Base-by-base conservation (phyloP, 371 early-diverging fungal genomes). In the Nosema bombycis region DNA sequence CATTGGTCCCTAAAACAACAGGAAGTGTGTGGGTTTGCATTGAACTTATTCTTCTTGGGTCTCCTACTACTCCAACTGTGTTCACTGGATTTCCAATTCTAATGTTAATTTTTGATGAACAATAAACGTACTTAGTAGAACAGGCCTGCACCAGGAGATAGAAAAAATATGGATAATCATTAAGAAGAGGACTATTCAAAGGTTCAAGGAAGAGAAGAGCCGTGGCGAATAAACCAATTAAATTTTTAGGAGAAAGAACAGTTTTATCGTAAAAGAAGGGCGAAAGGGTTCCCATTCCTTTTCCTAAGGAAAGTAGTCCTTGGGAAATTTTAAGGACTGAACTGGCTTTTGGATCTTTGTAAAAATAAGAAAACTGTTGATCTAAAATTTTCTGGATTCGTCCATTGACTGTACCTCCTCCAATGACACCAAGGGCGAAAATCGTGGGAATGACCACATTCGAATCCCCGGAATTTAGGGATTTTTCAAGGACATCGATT, bases 331-430 rank as follows among this genome's bases (percentile, higher is more conserved):
- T 91, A 57, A 96, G 93, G 83, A 92, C 88, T 77, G 94, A 94
- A 83, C 94, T 88, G 71, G 90, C 89, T 78, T 92, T 91, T 3
- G 93, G 88, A 79, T 96, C 94, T 85, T 95, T 96, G 85, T 93
- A 90, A 84, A 95, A 93, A 88, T 92, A 95, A n/a, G 91, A 89
- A 24, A 94, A 95, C 33, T 96, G 88, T 81, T 94, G 93, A 72
- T 97, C 89, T 72, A 98, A 86, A 90, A 96, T 93, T 86, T 95
- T 94, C 34, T 93, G 94, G 54, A 98, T 88, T 54, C 96, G 90
- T 1, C 97, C 94, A 85, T 96, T 96, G 88, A 96, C 96, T n/a
- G 96, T 96, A 69, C 99, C 99, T 1, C 96, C 96, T 38, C 96
- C 96, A 23, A 97, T 92, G 66, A 96, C 84, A 65, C 99, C 99